Evolutionary conservation across 495 filamentous ascomycete species (phyloP), one percentile per base, ranked within the genome.

Genomic region (Podospora didyma): DNA sequence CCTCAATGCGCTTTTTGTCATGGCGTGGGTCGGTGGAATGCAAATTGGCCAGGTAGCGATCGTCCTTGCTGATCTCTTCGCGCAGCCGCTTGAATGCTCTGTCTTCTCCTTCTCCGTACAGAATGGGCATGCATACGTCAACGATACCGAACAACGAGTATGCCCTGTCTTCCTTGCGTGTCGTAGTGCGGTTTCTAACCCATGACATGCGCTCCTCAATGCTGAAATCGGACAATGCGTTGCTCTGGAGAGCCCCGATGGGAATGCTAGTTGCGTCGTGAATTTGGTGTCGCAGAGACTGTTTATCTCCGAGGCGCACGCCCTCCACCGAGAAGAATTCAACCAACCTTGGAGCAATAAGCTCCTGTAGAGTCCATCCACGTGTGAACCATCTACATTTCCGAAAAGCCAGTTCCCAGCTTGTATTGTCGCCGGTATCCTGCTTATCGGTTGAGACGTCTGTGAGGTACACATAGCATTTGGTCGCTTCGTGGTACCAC

Each of bases 1-100:
- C 54, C 63, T 76, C 65, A 26, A 80, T 74, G 14, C 59, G 63
- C 34, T 57, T 54, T 63, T 71, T 75, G 52, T 76, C 73, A 47
- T 66, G 45, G 24, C 47, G 62, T n/a, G 73, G 69, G 59, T 73
- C 65, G 2, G 65, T 61, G 16, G 64, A 49, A 12, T 23, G 53
- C 10, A 72, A 60, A 47, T 72, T 63, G 46, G 46, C 28, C 46
- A 58, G 54, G 54, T 64, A 73, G 4, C 10, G 39, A 39, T 46
- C 11, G 17, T 54, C 50, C 3, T 23, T 35, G 37, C 12, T 5
- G 12, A 17, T 17, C 11, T 49, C 46, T 49, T 53, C 49, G 49
- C 54, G 51, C 39, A 34, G 3, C 26, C 48, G 48, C 26, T 35
- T 35, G 7, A 51, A 51, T 51, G n/a, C 12, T 51, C 34, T 51